Evolutionary conservation across 176 grass and related monocot genomes (phyloP).

Genomic region (Pontederia paniculata): DNA sequence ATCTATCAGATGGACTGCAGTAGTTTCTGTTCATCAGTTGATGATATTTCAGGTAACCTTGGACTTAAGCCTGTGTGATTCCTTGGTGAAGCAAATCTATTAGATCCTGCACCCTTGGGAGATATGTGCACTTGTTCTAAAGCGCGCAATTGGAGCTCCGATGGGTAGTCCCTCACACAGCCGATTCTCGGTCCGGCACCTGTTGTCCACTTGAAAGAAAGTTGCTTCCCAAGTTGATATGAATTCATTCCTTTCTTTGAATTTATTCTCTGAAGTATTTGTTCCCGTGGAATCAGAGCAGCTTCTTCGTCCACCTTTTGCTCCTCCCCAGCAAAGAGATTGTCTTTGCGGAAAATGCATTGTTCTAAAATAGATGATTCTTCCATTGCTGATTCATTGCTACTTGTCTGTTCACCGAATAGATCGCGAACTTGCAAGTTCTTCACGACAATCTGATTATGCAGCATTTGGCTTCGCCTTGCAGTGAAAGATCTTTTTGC

Average conservation of each 20-base stretch:
- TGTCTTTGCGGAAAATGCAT: slow-evolving; percentile 44
- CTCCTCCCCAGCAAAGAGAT: slow-evolving; percentile 33
- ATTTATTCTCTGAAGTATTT: no score
- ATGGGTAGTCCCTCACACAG: slow-evolving; percentile 77
- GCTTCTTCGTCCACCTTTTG: slow-evolving; percentile 18
- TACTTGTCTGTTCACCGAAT: no score
- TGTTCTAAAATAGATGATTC: background rate
- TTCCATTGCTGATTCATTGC: no score
- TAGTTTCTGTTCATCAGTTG: no score
- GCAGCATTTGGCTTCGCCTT: background rate
- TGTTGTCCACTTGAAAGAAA: slow-evolving; percentile 69
- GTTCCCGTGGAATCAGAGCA: background rate
- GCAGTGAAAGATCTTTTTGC: slow-evolving; percentile 24
- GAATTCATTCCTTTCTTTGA: no score
- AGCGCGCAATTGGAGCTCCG: slow-evolving; percentile 56
- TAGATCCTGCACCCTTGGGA: background rate
- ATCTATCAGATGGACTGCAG: no score
- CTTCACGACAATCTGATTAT: background rate
- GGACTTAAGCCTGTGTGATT: no score
- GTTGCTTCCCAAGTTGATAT: slow-evolving; percentile 34
- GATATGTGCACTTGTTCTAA: slow-evolving; percentile 75
- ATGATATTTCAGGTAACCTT: no score
- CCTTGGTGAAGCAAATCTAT: background rate
- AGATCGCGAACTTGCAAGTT: background rate
- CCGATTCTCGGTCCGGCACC: slow-evolving; percentile 69